These are phyloP conservation scores for Daldinia sp. DNA, from an alignment of 2,329 filamentous ascomycete genomes.

Conservation along the genomic window DNA sequence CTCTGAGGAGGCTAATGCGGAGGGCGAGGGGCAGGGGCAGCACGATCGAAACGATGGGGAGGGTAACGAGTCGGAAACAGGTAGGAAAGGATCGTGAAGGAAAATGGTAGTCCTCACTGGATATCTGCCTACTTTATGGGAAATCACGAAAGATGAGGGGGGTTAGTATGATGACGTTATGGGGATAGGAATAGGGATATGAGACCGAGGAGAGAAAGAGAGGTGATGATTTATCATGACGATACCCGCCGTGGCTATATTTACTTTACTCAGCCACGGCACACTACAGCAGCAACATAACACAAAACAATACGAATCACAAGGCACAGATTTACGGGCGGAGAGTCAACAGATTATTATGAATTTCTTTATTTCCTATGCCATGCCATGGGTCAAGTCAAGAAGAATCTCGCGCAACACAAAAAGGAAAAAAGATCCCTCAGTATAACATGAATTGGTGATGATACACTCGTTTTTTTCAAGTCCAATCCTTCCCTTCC, in stretches of 20 bases:
- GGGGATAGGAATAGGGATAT: not conserved
- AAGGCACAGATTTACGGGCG: not conserved
- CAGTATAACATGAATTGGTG: slow-evolving; percentile 40
- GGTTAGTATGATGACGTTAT: not conserved
- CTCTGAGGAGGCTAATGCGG: slow-evolving; percentile 48
- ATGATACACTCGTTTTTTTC: slow-evolving; percentile 19
- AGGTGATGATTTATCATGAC: slow-evolving; percentile 32
- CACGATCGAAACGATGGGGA: slow-evolving; percentile 45
- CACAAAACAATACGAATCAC: slow-evolving; percentile 6
- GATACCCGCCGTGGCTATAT: slow-evolving; percentile 38
- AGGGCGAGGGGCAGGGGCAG: slow-evolving; percentile 48
- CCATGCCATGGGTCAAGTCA: slow-evolving; percentile 44
- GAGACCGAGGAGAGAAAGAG: not conserved
- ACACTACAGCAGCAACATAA: slow-evolving; percentile 25
- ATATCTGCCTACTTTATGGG: not conserved
- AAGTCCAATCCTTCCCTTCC: slow-evolving; percentile 18
- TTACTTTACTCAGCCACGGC: slow-evolving; percentile 13
- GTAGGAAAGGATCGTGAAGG: slow-evolving; percentile 27
- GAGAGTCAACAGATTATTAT: slow-evolving; percentile 41
- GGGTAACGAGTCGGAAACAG: not conserved
- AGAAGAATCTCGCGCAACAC: slow-evolving; percentile 45
- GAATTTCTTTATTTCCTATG: slow-evolving; percentile 54
- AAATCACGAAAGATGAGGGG: not conserved
- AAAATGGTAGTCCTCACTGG: not conserved
- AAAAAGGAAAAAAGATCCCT: slow-evolving; percentile 40